phyloP scores from a whole-genome alignment of 2,329 filamentous ascomycete genomes.

The Colletotrichum paranaense region DNA sequence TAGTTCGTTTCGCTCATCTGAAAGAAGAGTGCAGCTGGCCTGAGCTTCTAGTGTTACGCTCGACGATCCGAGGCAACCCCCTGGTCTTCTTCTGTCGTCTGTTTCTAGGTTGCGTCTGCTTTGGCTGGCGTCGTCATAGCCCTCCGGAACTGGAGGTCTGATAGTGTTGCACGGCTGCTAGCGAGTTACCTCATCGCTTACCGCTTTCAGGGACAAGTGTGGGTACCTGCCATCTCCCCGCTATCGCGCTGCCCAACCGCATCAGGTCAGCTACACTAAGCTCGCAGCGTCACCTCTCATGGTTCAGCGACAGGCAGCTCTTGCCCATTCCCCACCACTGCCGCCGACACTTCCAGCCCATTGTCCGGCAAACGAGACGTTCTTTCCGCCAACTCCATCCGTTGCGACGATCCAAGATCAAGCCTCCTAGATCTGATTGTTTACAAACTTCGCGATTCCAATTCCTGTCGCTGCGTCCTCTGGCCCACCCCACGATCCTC shows the following conservation, averaged over 20 bases:
- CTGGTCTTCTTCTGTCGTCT: conserved; percentile 2
- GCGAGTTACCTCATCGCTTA: conserved; percentile 19
- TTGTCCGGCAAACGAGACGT: conserved; percentile 24
- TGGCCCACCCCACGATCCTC: neutral
- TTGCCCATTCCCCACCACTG: conserved; percentile 30
- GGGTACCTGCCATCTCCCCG: conserved; percentile 18
- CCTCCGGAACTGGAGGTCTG: conserved; percentile 27
- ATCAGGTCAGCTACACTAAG: conserved; percentile 22
- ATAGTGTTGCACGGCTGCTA: conserved; percentile 27
- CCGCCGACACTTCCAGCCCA: conserved; percentile 31
- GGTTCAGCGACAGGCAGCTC: conserved; percentile 32
- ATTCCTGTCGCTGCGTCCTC: neutral
- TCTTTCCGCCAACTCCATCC: conserved; percentile 21
- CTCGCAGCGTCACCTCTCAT: conserved; percentile 31
- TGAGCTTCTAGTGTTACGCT: neutral
- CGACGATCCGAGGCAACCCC: neutral
- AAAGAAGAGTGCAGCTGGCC: neutral
- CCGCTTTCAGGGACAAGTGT: neutral
- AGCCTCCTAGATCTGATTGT: neutral
- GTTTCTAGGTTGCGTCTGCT: conserved; percentile 15
- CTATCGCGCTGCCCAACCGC: conserved; percentile 29
- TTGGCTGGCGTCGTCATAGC: conserved; percentile 35
- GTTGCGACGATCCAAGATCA: conserved; percentile 14
- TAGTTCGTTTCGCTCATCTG: neutral
- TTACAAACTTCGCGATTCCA: neutral